Evolutionary conservation across 2,329 filamentous ascomycete species (phyloP).

Genomic region (Cordyceps javanica): DNA sequence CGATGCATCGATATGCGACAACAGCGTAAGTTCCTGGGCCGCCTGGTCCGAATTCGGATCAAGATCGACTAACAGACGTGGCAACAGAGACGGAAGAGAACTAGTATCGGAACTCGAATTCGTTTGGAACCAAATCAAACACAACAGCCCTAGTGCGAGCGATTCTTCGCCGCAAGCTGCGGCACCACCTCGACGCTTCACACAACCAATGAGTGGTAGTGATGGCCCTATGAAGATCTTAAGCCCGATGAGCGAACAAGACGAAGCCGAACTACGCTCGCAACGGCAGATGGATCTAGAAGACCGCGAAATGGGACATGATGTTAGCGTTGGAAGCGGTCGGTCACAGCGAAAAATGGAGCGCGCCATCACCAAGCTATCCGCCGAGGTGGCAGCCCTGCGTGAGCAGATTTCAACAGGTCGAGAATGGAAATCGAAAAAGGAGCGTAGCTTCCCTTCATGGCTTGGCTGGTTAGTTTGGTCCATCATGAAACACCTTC

Average conservation of each 20-base stretch:
- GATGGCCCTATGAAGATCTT: slow-evolving; percentile 62
- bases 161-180: slow-evolving; percentile 48
- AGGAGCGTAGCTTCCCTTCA: slow-evolving; percentile 56
- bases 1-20: slow-evolving; percentile 93
- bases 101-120: slow-evolving; percentile 95
- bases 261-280: slow-evolving; percentile 56
- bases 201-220: slow-evolving; percentile 41
- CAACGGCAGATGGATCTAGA: slow-evolving; percentile 41
- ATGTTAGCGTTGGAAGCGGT: slow-evolving; percentile 27
- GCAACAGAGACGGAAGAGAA: slow-evolving; percentile 66
- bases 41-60: background rate
- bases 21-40: slow-evolving; percentile 54
- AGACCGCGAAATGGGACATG: slow-evolving; percentile 36
- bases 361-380: slow-evolving; percentile 78
- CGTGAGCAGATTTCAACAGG: slow-evolving; percentile 83
- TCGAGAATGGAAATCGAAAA: slow-evolving; percentile 62
- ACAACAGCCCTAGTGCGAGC: slow-evolving; percentile 64
- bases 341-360: slow-evolving; percentile 82
- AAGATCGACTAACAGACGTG: background rate
- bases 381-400: slow-evolving; percentile 84
- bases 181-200: slow-evolving; percentile 27
- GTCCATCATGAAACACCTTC: slow-evolving; percentile 64
- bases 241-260: slow-evolving; percentile 79
- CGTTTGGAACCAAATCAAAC: slow-evolving; percentile 97
- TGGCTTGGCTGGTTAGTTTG: slow-evolving; percentile 69